phyloP scores from a whole-genome alignment of 73 alveolate species.

The Breviolum minutum region DNA sequence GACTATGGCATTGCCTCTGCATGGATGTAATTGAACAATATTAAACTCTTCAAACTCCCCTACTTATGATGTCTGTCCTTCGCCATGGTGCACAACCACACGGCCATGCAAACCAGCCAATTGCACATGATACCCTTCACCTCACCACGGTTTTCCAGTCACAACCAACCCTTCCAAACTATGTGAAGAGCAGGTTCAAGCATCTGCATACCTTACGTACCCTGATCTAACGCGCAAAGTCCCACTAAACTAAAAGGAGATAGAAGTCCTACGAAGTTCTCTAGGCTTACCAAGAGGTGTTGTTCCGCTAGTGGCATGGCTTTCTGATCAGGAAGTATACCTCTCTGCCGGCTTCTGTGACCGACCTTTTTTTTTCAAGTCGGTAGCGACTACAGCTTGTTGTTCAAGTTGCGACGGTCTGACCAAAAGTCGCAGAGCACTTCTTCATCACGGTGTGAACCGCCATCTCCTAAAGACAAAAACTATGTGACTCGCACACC shows the following conservation, averaged over 20 bases:
- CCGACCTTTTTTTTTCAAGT: no score
- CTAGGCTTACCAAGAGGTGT: no score
- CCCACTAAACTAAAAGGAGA: no score
- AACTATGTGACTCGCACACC: not conserved
- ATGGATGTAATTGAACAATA: not conserved
- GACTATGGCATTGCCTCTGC: no score
- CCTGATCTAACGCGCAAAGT: no score
- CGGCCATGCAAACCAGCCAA: constrained; percentile 93
- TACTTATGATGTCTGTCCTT: constrained; percentile 27
- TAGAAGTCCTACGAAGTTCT: no score
- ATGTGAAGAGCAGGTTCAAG: no score
- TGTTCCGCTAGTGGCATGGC: no score
- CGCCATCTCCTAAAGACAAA: constrained; percentile 37
- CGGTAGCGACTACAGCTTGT: not conserved
- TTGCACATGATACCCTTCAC: constrained; percentile 94
- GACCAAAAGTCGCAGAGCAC: constrained; percentile 73
- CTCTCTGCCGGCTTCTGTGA: no score
- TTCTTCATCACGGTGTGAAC: constrained; percentile 91
- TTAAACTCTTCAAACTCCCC: not conserved
- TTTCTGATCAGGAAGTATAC: no score
- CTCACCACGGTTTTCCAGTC: not conserved
- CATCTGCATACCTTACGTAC: no score
- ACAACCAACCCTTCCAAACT: no score
- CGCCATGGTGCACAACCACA: constrained; percentile 93
- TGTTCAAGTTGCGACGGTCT: constrained; percentile 27